These are phyloP conservation scores for Aureobasidium sp. DNA, from an alignment of 2,329 filamentous ascomycete genomes.

Conservation along the genomic window DNA sequence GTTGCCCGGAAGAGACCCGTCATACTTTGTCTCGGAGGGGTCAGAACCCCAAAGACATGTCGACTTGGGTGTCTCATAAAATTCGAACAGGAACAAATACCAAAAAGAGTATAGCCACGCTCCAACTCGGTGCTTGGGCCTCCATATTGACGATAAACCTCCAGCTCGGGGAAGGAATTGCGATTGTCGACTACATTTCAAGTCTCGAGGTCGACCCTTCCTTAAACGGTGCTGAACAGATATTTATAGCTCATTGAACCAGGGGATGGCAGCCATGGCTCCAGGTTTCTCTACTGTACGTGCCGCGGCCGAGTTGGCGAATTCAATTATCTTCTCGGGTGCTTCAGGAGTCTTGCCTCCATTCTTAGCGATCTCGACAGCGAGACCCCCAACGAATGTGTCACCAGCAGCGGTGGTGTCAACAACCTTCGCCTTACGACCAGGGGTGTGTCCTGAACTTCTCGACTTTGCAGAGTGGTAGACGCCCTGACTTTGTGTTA, in stretches of 20 bases:
- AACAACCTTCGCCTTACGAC: constrained; percentile 66
- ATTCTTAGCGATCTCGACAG: constrained; percentile 57
- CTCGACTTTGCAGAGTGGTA: constrained; percentile 22
- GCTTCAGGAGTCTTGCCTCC: constrained; percentile 33
- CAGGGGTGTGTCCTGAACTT: constrained; percentile 28
- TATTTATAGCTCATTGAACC: constrained; percentile 42
- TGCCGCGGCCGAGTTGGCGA: constrained; percentile 54
- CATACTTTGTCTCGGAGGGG: not conserved
- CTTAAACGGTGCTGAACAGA: not conserved
- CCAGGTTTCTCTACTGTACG: constrained; percentile 57
- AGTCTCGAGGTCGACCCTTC: not conserved
- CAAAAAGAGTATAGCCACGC: not conserved
- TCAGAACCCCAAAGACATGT: not conserved
- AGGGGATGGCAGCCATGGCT: constrained; percentile 59
- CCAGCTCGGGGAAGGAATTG: not conserved
- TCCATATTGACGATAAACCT: no score
- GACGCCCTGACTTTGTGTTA: constrained; percentile 22
- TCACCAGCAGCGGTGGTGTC: constrained; percentile 94
- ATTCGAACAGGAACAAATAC: not conserved
- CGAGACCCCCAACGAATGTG: constrained; percentile 86
- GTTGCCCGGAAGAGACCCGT: not conserved
- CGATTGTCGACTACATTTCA: not conserved
- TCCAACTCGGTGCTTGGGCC: no score
- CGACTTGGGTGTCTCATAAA: not conserved
- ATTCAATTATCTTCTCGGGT: constrained; percentile 50